Conservation (phyloP, 495 filamentous ascomycete species). For the Glutinoglossum americanum region DNA sequence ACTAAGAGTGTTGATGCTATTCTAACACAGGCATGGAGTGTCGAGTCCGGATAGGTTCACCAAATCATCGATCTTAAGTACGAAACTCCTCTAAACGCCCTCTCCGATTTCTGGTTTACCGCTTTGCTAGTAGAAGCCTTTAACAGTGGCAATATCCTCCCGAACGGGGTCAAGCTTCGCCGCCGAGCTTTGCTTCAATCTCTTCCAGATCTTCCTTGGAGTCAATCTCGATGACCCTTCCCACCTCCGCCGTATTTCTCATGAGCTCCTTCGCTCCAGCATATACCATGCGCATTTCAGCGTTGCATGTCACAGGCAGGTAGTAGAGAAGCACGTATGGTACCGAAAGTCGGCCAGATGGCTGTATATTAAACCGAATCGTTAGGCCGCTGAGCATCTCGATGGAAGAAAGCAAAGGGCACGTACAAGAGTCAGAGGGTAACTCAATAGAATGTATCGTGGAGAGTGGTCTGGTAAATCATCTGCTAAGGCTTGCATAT, state of each 20-base stretch:
- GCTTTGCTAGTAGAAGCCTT: not conserved
- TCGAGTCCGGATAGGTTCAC: too few species aligned
- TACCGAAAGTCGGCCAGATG: slow-evolving; percentile 39
- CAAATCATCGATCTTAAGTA: too few species aligned
- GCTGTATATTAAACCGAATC: slow-evolving; percentile 15
- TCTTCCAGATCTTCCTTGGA: slow-evolving; percentile 52
- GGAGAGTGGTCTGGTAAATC: slow-evolving; percentile 87
- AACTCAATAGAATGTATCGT: slow-evolving; percentile 72
- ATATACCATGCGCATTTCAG: slow-evolving; percentile 74
- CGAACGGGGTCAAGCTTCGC: not conserved
- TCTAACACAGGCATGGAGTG: not conserved
- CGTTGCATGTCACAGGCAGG: slow-evolving; percentile 73
- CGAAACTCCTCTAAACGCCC: not conserved
- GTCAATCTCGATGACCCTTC: slow-evolving; percentile 59
- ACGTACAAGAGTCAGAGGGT: slow-evolving; percentile 63
- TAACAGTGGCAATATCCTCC: not conserved
- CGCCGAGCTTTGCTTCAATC: slow-evolving; percentile 43
- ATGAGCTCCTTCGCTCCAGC: slow-evolving; percentile 88
- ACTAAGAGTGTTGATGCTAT: not conserved
- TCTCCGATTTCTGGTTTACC: not conserved
- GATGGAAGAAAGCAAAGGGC: slow-evolving; percentile 10
- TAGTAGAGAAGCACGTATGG: slow-evolving; percentile 92
- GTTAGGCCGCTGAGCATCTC: slow-evolving; percentile 1
- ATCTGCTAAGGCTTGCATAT: slow-evolving; percentile 57
- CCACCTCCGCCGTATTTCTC: slow-evolving; percentile 71